Percentiles rank a stretch among this genome's conserved stretches.
Conservation (phyloP, 345 rosid genomes). For the Durio zibethinus region DNA sequence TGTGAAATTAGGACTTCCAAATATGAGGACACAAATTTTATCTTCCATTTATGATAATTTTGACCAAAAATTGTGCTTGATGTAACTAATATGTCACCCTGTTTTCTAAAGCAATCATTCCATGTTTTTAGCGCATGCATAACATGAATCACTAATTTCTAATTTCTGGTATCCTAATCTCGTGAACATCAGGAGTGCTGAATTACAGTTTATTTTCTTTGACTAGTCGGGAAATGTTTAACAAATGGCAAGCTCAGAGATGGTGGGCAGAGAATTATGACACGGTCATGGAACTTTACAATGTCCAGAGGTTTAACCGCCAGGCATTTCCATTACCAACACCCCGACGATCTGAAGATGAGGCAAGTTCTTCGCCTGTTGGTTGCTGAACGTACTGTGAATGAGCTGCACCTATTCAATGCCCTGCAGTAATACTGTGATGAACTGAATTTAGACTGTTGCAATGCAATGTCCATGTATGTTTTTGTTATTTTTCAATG, state of each 20-base stretch:
- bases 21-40: neutral
- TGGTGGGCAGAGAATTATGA: conserved; percentile 99
- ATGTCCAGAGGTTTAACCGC: conserved; percentile 95
- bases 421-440: neutral
- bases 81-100: neutral
- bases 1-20: conserved; percentile 12
- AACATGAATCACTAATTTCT: neutral
- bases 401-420: neutral
- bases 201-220: conserved; percentile 25
- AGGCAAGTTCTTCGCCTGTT: conserved; percentile 45
- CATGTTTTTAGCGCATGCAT: neutral
- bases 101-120: neutral
- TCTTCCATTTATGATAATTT: conserved; percentile 5
- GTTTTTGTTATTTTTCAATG: neutral
- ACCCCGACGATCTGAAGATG: conserved; percentile 90
- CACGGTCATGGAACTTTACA: conserved; percentile 91
- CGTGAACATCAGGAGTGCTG: conserved; percentile 14
- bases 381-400: neutral
- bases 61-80: neutral
- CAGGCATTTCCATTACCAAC: conserved; percentile 89
- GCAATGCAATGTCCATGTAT: neutral
- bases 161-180: conserved; percentile 5
- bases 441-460: neutral
- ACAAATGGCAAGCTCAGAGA: conserved; percentile 94
- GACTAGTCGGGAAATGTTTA: conserved; percentile 86